Evolutionary conservation across 2,329 filamentous ascomycete species (phyloP), one percentile per base, ranked within the genome.

Genomic region (Septoria linicola): DNA sequence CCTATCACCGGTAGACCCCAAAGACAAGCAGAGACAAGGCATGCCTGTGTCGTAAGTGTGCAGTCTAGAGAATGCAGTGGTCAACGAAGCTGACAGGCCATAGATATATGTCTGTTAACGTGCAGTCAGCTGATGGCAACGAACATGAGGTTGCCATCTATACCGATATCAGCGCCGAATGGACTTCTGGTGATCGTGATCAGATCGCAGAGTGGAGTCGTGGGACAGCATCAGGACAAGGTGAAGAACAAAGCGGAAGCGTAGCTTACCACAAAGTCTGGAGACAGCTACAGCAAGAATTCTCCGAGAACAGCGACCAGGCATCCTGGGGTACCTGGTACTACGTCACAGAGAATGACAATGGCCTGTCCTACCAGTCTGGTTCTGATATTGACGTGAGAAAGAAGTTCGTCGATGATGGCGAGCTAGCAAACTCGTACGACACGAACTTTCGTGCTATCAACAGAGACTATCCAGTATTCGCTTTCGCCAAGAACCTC

Each of bases 81-180:
- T 8, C 32, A 23, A 13, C 11, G n/a, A 3, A 3, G 10, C 41
- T 43, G 27, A 43, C 5, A 3, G n/a, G 8, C 10, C 19, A 34
- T 25, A 43, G 41, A 1, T 90, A 89, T 68, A 71, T 90, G 49
- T 72, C 85, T 21, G 79, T 87, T 20, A 77, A 76, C 8, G 81
- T 87, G 5, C 68, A 68, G 30, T 85, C 85, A 1, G 62, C 80
- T 2, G 86, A 90, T 66, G 83, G 82, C 8, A 64, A 65, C 2
- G 59, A 73, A 1, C 87, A 90, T 65, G 70, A 80, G 36, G 83
- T 89, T 1, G 80, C 88, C 62, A 63, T 90, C 3, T 90, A 91
- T 64, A 76, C 84, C 19, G 87, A 90, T 63, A 82, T 89, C 32
- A 66, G 77, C 66, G 31, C 21, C 4, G 87, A 91, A 76, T 89